Base-by-base conservation (phyloP, 108 stramenopile species). In the Discostella stelligeroides region DNA sequence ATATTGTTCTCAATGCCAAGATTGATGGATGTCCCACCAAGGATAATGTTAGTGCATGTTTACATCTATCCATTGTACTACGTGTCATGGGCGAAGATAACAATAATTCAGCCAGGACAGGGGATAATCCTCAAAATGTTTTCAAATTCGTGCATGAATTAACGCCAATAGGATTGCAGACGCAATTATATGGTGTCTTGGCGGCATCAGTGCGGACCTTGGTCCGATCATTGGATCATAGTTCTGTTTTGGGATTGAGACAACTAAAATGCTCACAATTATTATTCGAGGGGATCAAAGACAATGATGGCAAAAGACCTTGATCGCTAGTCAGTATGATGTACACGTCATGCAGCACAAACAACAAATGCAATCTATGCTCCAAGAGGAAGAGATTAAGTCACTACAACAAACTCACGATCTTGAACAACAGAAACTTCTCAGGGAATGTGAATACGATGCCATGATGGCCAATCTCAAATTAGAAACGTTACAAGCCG, bases 81-180 rank as follows among this genome's bases (percentile, higher is more conserved):
- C 73, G 84, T 2, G 82, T 85, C 45, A 85, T 85, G 82, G 84
- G 84, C 29, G 82, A 85, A 34, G 53, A 55, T 27, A 2, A 42
- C 0, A 53, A 73, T 39, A n/a, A n/a, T n/a, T n/a, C n/a, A n/a
- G 66, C 7, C 12, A 45, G 68, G 30, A 66, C 76, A 50, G 58
- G 70, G 15, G 84, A 85, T 59, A 70, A 85, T 30, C 82, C 84
- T 4, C 5, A 24, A 7, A 75, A 79, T 62, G 84, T 85, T 5
- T 80, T 70, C 20, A 82, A 54, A 29, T 85, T 85, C 47, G 82
- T 83, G 1, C 84, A 85, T 42, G 77, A 85, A 70, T 82, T 85
- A 3, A 82, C 75, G n/a, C 66, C 84, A n/a, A 37, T 61, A 17
- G 82, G 84, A 12, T 56, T 85, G 43, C 75, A 81, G 63, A 48